phyloP scores from a whole-genome alignment of 192 early-diverging fungal species.

The Coemansia sp. region DNA sequence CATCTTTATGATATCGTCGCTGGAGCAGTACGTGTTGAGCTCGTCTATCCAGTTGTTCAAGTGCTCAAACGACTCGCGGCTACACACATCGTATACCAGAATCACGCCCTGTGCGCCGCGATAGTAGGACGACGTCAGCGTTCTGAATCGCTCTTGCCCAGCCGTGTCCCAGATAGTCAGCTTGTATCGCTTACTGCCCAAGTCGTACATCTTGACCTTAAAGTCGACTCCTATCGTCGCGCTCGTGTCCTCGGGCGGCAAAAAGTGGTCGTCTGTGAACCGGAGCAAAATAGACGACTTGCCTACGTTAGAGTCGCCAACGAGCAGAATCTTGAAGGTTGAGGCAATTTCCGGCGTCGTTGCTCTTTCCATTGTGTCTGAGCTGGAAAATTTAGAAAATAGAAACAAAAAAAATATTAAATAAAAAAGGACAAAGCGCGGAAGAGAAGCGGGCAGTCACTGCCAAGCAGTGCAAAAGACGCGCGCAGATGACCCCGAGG shows the following conservation, averaged over 20 bases:
- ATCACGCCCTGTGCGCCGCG: constrained; percentile 98
- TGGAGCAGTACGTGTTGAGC: constrained; percentile 89
- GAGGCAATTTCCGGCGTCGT: constrained; percentile 60
- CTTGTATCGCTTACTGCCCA: constrained; percentile 91
- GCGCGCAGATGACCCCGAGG: neutral
- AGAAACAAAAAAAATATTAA: neutral
- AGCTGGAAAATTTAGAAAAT: neutral
- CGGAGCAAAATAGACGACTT: constrained; percentile 92
- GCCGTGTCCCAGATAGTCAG: constrained; percentile 99
- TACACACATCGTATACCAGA: constrained; percentile 97
- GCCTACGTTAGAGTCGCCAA: constrained; percentile 95
- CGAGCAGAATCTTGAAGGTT: constrained; percentile 93
- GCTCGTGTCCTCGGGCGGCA: constrained; percentile 88
- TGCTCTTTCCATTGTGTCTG: neutral
- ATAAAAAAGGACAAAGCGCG: constrained; percentile 1
- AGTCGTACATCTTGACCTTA: constrained; percentile 88
- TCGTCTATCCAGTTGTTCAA: constrained; percentile 96
- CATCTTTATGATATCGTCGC: constrained; percentile 91
- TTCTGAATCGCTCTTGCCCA: constrained; percentile 98
- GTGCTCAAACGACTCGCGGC: constrained; percentile 90
- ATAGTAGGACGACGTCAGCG: constrained; percentile 97
- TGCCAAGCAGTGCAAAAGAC: neutral
- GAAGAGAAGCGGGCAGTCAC: neutral
- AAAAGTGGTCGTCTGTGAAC: constrained; percentile 93
- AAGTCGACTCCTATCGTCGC: constrained; percentile 98